Base-by-base conservation (phyloP, 2,329 filamentous ascomycete genomes). In the Alternaria burnsii region DNA sequence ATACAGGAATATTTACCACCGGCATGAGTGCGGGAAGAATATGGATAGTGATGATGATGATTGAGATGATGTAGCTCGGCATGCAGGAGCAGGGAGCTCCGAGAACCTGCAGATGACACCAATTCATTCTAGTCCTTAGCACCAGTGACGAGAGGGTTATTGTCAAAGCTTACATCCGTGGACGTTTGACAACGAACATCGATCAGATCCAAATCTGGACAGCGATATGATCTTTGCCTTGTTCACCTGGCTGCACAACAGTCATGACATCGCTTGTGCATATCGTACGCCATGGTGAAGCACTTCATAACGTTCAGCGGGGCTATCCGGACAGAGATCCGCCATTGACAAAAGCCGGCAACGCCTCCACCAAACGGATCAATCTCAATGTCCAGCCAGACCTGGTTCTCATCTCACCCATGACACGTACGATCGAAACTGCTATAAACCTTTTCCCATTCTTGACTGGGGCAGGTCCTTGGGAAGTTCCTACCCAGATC, bases 361-460 rank as follows among this genome's bases (percentile, higher is more conserved):
- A 65, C 3, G 30, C 43, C 16, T 55, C 55, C 8, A 68, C 66
- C 9, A 62, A 62, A 44, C 38, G 46, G 12, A 63, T 67, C 26
- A 53, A 54, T 9, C 48, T 67, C 8, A 8, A 58, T 4, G 8
- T 46, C 0, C 38, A 7, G 7, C 69, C 70, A 22, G 63, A 71
- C 26, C 40, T 72, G 4, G 61, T 72, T 51, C 44, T 72, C 46
- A 64, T 72, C 28, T 72, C 70, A 6, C 67, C 69, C 28, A 69
- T 71, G 63, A 71, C 63, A 11, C 63, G 70, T n/a, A 69, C 69
- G 4, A 61, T 72, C 14, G 61, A 72, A 42, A 71, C 70, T 1
- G 70, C 69, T 1, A 46, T 70, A 5, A 69, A 69, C 36, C 55
- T 70, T 5, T 69, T 71, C 24, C 64, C 67, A 0, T 58, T 28